Percentiles rank a stretch among this genome's conserved stretches.
These are phyloP conservation scores for Euphorbia corollata DNA, from an alignment of 441 rosid species.

Conservation along the genomic window DNA sequence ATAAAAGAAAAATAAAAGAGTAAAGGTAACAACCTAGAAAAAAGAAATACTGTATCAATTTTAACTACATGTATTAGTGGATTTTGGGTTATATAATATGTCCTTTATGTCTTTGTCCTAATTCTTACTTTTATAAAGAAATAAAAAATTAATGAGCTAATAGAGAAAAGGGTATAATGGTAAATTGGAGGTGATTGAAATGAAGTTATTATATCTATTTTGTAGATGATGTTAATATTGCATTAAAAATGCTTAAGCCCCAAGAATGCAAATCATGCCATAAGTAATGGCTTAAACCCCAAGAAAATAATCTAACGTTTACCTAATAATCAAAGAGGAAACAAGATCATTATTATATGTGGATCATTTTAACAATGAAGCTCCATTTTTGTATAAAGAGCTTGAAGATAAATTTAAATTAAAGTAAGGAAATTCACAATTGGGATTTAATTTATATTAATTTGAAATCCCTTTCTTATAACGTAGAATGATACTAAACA, in stretches of 20 bases:
- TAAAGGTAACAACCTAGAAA: not conserved
- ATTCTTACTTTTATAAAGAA: not conserved
- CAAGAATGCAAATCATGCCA: not conserved
- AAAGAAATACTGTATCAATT: not conserved
- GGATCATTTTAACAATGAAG: not conserved
- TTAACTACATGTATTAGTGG: too few species aligned
- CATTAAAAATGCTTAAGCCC: slow-evolving; percentile 6
- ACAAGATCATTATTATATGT: not conserved
- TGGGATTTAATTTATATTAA: not conserved
- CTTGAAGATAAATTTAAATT: not conserved
- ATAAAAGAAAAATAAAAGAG: not conserved
- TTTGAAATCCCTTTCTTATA: not conserved
- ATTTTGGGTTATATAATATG: not conserved
- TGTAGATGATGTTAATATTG: too few species aligned
- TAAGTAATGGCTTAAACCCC: not conserved
- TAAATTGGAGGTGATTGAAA: not conserved
- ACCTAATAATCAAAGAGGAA: not conserved
- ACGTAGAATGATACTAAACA: not conserved
- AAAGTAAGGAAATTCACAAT: not conserved
- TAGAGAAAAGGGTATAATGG: not conserved
- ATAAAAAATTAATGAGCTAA: not conserved
- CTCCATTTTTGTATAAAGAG: not conserved
- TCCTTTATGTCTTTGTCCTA: not conserved
- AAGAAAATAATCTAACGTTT: not conserved
- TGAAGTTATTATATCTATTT: not conserved